Evolutionary conservation across 202 grass and related monocot species (phyloP).

Genomic region (Panicum virgatum): DNA sequence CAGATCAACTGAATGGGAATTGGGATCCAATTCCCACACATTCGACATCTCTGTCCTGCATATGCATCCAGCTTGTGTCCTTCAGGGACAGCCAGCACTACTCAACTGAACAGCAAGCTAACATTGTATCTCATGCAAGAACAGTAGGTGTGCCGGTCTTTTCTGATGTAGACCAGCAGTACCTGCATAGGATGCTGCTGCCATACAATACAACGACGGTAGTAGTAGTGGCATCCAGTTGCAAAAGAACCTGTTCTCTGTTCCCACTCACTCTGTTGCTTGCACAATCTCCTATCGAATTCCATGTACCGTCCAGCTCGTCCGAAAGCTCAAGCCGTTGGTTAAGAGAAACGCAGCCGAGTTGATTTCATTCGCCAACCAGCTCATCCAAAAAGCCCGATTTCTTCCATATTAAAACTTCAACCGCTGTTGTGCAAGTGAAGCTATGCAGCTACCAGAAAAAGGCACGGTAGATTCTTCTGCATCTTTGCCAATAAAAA

Average conservation of each 20-base stretch:
- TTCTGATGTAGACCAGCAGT: conserved; percentile 7
- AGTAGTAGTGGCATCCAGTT: conserved; percentile 31
- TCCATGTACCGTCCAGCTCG: neutral
- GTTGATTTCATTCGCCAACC: too few species aligned
- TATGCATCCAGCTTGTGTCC: neutral
- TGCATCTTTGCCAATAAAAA: conserved; percentile 5
- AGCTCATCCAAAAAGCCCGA: too few species aligned
- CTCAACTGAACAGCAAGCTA: neutral
- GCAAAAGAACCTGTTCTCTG: conserved; percentile 9
- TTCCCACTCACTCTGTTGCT: neutral
- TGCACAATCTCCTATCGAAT: neutral
- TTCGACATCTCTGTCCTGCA: neutral
- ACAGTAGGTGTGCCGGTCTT: too few species aligned
- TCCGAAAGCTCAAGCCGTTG: too few species aligned
- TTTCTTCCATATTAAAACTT: too few species aligned
- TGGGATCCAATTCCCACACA: neutral
- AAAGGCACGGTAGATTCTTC: conserved; percentile 30
- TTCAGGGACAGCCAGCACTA: neutral
- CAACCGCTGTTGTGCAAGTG: neutral
- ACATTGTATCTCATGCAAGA: neutral
- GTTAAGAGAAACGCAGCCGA: too few species aligned
- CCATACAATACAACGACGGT: neutral
- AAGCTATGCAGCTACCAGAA: neutral
- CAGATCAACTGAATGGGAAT: neutral
- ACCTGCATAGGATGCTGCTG: neutral